Base-by-base conservation (phyloP, 441 rosid genomes). In the Caryocar brasiliense region DNA sequence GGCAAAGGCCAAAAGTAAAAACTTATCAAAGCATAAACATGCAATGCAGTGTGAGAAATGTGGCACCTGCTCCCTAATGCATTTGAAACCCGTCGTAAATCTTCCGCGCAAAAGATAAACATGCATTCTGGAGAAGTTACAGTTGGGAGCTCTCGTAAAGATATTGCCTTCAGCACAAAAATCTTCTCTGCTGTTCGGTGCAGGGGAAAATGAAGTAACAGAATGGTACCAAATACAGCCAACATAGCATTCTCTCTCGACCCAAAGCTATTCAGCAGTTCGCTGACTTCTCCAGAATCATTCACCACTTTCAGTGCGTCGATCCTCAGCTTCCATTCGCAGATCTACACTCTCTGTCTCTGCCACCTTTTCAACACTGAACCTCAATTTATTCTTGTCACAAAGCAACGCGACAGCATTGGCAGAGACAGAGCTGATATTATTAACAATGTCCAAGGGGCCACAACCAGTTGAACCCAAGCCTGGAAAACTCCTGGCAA, bases 181-280 rank as follows among this genome's bases (percentile, higher is more conserved):
- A 11, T 26, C 50, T n/a, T n/a, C 37, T 58, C 37, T 40, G 22
- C 50, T 10, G 58, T 43, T 23, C 20, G 39, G 34, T 76, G 60
- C 70, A 82, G 56, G 0, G 89, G 89, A 18, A 76, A 66, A 63
- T 79, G 89, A 53, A 82, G 80, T 33, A 82, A 62, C 14, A 82
- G 76, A 20, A 82, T 78, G 11, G 85, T 75, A 33, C 81, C 81
- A 41, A 83, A 67, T 20, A 77, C 65, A 39, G 81, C 64, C 23
- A 59, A 21, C 66, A 59, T 30, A 21, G 18, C 43, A 49, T 76
- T 70, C 58, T 61, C 72, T 59, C 78, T 70, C 85, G 76, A 59
- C 25, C 57, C 40, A 54, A 54, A 51, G 37, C 54, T 23, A 9
- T 44, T 40, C 33, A 69, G 36, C 18, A 27, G 29, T 46, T 55